phyloP scores from a whole-genome alignment of 2,329 filamentous ascomycete genomes.

The Fusarium pseudograminearum region DNA sequence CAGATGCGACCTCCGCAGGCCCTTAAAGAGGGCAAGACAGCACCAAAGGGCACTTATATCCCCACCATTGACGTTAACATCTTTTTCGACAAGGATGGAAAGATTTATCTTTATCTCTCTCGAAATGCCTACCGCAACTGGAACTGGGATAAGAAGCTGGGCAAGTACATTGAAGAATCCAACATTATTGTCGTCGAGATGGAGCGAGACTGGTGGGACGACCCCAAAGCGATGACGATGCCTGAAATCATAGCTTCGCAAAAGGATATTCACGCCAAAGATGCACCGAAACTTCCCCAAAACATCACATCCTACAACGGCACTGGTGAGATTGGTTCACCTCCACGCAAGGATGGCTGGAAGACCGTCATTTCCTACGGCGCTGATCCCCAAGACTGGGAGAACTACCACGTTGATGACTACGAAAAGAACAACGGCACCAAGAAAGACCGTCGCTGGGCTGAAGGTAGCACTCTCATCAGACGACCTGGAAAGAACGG shows the following conservation, averaged over 20 bases:
- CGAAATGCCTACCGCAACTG: constrained; percentile 54
- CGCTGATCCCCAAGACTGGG: constrained; percentile 52
- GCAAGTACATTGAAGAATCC: constrained; percentile 55
- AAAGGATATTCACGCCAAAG: constrained; percentile 45
- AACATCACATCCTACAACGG: constrained; percentile 53
- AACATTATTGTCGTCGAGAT: constrained; percentile 55
- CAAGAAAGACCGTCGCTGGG: constrained; percentile 54
- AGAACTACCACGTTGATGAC: constrained; percentile 53
- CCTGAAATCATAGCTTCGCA: constrained; percentile 50
- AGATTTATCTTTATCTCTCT: constrained; percentile 53
- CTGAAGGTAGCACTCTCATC: constrained; percentile 52
- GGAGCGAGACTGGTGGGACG: constrained; percentile 53
- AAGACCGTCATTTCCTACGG: constrained; percentile 54
- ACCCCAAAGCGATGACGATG: constrained; percentile 51
- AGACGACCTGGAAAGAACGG: constrained; percentile 38
- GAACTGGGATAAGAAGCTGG: constrained; percentile 52
- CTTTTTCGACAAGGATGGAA: constrained; percentile 57
- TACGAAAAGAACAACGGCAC: constrained; percentile 51
- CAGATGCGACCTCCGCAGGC: constrained; percentile 52
- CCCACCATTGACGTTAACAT: constrained; percentile 61
- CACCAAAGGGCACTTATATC: constrained; percentile 53
- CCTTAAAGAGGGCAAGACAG: constrained; percentile 44
- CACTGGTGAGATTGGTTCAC: constrained; percentile 51
- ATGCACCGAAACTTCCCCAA: constrained; percentile 44
- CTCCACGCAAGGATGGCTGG: constrained; percentile 54